phyloP scores from a whole-genome alignment of 1,284 basidiomycete species.

The Xanthoconium separans region DNA sequence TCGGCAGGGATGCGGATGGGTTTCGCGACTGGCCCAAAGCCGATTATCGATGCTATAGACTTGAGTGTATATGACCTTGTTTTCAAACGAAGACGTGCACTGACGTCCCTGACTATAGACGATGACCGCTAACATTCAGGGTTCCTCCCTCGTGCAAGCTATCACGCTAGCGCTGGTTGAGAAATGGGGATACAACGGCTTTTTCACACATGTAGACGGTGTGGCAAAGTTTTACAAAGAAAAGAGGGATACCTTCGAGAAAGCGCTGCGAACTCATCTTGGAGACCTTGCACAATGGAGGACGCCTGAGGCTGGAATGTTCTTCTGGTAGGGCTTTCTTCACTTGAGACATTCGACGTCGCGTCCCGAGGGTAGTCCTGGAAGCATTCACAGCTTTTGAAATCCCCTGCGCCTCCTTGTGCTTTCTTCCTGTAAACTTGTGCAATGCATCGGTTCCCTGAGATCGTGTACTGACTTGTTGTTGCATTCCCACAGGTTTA shows the following conservation, averaged over 20 bases:
- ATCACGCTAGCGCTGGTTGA: conserved; percentile 70
- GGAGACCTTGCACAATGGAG: conserved; percentile 81
- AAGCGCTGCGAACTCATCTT: conserved; percentile 72
- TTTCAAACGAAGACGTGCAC: conserved; percentile 3
- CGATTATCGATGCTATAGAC: conserved; percentile 75
- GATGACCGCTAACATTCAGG: conserved; percentile 75
- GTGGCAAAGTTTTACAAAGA: conserved; percentile 80
- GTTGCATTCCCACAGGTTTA: conserved; percentile 53
- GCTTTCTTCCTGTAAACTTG: neutral
- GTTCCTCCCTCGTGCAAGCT: conserved; percentile 75
- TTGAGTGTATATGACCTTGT: conserved; percentile 52
- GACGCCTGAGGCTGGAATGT: conserved; percentile 87
- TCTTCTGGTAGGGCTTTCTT: conserved; percentile 69
- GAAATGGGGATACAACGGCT: conserved; percentile 79
- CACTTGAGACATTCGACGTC: conserved; percentile 15
- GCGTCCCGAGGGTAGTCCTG: conserved; percentile 6
- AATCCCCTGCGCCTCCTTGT: conserved; percentile 4
- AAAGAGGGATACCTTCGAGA: conserved; percentile 81
- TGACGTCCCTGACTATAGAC: conserved; percentile 43
- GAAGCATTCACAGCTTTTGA: too few relatives aligned
- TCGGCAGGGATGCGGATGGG: conserved; percentile 83
- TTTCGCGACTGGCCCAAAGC: conserved; percentile 78
- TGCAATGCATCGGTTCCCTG: conserved; percentile 8
- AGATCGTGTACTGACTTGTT: conserved; percentile 15
- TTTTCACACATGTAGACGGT: conserved; percentile 67